Base-by-base conservation (phyloP, 805 yeast genomes). In the Pichia insulana region DNA sequence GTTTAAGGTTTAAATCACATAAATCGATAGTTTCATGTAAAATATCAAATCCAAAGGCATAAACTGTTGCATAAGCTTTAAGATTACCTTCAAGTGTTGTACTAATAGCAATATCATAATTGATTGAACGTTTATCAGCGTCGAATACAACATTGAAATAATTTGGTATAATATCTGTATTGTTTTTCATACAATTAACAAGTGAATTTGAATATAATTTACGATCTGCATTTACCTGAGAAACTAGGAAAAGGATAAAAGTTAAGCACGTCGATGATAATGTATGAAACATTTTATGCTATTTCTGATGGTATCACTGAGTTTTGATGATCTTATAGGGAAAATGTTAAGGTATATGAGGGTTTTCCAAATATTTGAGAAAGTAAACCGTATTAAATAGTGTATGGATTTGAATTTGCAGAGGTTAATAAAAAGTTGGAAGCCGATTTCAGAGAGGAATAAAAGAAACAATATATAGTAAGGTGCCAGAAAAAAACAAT, bases 1-100 rank as follows among this genome's bases (percentile, higher is more conserved):
- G 95, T 56, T 82, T 83, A 83, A 94, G 80, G 27, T 75, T 75
- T 40, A 75, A 62, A 26, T 48, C 44, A 66, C 97, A 89, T 45
- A 86, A 65, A 55, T 86, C 74, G 39, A 88, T 59, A 1, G 58
- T 54, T 52, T 70, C 66, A 6, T 71, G 61, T 49, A 87, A 79
- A 56, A 86, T 73, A 44, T 68, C 63, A 64, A 88, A 81, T 0
- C 97, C 97, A 58, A 87, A 89, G 4, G 96, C 96, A 55, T 77
- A 86, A 12, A 88, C 84, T 36, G 74, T 76, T 19, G 85, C 68
- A 40, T 75, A 74, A 2, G 95, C 96, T 30, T 58, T 58, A 49
- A 89, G 76, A 51, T 79, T 69, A 25, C 80, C 84, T 38, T 71
- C 63, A 47, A 89, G 71, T 40, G 77, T 81, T 8, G 95, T 75